These are phyloP conservation scores for Nitzschia palea DNA, from an alignment of 108 stramenopile genomes.

Conservation along the genomic window DNA sequence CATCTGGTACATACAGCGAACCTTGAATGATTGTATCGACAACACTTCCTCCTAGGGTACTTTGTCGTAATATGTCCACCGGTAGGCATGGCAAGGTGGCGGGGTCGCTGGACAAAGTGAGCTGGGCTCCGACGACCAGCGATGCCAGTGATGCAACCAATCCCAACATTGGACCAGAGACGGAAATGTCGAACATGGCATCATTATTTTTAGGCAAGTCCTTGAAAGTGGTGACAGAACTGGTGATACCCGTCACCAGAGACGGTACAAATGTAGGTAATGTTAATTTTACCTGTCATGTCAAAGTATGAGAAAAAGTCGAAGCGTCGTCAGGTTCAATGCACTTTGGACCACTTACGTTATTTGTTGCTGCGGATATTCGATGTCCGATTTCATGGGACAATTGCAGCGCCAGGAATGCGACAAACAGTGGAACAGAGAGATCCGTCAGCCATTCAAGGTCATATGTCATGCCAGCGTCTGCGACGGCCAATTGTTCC, in stretches of 20 bases:
- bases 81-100: constrained; percentile 74
- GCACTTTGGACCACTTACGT: constrained; percentile 31
- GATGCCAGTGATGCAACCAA: constrained; percentile 61
- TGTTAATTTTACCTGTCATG: constrained; percentile 34
- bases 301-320: too few species aligned
- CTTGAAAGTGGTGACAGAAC: constrained; percentile 72
- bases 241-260: constrained; percentile 70
- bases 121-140: constrained; percentile 51
- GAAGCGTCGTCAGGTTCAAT: neutral
- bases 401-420: constrained; percentile 64
- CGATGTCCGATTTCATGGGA: constrained; percentile 69
- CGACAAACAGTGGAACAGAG: constrained; percentile 68
- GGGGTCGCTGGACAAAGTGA: constrained; percentile 58
- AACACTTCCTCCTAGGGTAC: constrained; percentile 76
- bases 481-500: constrained; percentile 66
- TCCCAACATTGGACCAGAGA: constrained; percentile 73
- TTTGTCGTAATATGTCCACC: constrained; percentile 65
- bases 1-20: constrained; percentile 64
- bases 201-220: constrained; percentile 66
- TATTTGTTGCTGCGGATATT: constrained; percentile 51
- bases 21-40: constrained; percentile 66
- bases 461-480: constrained; percentile 71
- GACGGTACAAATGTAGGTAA: constrained; percentile 83
- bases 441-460: constrained; percentile 72
- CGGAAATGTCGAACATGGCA: constrained; percentile 74